Evolutionary conservation across 768 basidiomycete species (phyloP), one percentile per base, ranked within the genome.

Genomic region (Suillus spraguei): DNA sequence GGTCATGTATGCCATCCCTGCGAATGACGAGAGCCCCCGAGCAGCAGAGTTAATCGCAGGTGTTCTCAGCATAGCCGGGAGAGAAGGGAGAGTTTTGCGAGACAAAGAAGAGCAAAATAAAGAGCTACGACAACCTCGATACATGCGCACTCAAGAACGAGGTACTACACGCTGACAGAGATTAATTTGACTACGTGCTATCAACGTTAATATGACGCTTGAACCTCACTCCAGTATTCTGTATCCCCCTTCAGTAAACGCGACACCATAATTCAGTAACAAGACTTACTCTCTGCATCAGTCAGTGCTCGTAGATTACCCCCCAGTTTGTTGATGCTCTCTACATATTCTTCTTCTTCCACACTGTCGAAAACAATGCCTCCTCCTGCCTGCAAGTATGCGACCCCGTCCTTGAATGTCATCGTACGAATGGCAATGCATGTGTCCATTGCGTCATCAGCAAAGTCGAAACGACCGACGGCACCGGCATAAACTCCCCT

Each of bases 381-480:
- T 60, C 97, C 97, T 7, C 97, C 95, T 42, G 97, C 97, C 73
- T 98, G 96, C 53, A 99, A 78, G 75, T 98, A 99, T 24, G 87
- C 93, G 22, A 87, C 81, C 2, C 95, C 95, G 67, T 95, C 85
- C 77, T 97, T 98, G 83, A 97, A 98, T 1, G 89, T 86, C 94
- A 98, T 99, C 5, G 96, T 99, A 38, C 97, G 87, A 69, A 99
- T 99, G 5, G 97, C 97, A 70, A 99, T 99, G 78, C 97, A 99
- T 0, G 94, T 97, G 75, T 99, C 97, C 91, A 99, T 94, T 71
- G 90, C 90, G 73, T 99, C 93, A 32, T 86, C 81, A 3, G 94
- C 92, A 76, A 99, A 98, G 76, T 99, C 96, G 75, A 96, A 99
- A 60, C 95, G 88, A n/a, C 97, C 97, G 17, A 99, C 95, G 3